These are phyloP conservation scores for Malus hybrid DNA, from an alignment of 331 rosid genomes.

Conservation along the genomic window DNA sequence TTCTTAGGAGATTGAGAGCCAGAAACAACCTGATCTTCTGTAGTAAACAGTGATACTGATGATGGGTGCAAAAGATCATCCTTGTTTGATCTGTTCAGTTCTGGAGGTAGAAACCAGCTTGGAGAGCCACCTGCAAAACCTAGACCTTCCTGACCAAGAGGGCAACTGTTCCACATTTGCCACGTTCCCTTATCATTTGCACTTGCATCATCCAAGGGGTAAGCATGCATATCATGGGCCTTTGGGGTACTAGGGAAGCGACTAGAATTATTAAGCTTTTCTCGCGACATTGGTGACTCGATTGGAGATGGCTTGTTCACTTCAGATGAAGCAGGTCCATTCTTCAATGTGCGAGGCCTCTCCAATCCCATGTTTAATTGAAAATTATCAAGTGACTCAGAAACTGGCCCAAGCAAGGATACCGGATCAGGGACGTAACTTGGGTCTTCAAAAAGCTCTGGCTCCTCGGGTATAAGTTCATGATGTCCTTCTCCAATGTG, in stretches of 20 bases:
- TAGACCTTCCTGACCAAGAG: slow-evolving; percentile 92
- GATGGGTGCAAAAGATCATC: slow-evolving; percentile 63
- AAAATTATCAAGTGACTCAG: slow-evolving; percentile 89
- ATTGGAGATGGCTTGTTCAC: slow-evolving; percentile 86
- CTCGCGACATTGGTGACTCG: slow-evolving; percentile 87
- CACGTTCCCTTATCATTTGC: slow-evolving; percentile 73
- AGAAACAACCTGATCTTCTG: slow-evolving; percentile 60
- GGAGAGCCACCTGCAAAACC: slow-evolving; percentile 75
- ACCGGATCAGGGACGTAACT: slow-evolving; percentile 84
- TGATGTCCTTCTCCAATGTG: slow-evolving; percentile 46
- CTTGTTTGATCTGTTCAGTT: slow-evolving; percentile 50
- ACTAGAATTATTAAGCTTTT: slow-evolving; percentile 56
- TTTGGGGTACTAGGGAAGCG: slow-evolving; percentile 38
- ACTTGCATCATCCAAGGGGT: slow-evolving; percentile 42
- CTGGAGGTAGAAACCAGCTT: slow-evolving; percentile 73
- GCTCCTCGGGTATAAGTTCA: slow-evolving; percentile 67
- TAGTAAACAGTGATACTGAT: slow-evolving; percentile 68
- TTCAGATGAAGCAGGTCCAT: slow-evolving; percentile 52
- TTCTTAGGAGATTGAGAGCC: slow-evolving; percentile 54
- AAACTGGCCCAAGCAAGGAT: slow-evolving; percentile 89
- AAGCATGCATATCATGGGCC: slow-evolving; percentile 43
- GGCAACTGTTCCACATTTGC: slow-evolving; percentile 92
- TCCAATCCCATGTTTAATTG: slow-evolving; percentile 58
- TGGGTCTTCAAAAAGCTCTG: slow-evolving; percentile 91
- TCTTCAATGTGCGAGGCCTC: slow-evolving; percentile 54